Base-by-base conservation (phyloP, 2,329 filamentous ascomycete genomes). In the Calonectria pauciramosa region DNA sequence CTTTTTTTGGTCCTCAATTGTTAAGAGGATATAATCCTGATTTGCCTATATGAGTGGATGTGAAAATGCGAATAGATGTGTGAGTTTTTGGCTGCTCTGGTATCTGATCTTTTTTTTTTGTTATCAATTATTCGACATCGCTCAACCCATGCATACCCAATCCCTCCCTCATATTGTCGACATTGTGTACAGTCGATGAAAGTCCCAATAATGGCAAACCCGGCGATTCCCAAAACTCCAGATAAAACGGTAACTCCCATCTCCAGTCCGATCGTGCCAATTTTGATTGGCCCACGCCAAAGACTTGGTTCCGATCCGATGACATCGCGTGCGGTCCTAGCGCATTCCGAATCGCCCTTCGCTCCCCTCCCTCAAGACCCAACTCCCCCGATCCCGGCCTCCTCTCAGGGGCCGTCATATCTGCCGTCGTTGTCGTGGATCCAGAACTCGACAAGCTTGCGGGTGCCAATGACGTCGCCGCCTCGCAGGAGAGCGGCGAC, bases 381-480 rank as follows among this genome's bases (percentile, higher is more conserved):
- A 49, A 47, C 56, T 23, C 36, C 26, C 26, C 56, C 23, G n/a
- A 30, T 64, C 16, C 8, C 20, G 18, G 16, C 20, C 3, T 14
- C 11, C 20, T n/a, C 30, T 83, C 77, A 87, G 11, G 77, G 79
- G 5, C 86, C 86, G 34, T 84, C 80, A 65, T 86, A 86, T 34
- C 85, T 79, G 26, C 84, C 83, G 23, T 80, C 82, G 30, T 81
- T 81, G 49, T 86, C 84, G 13, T 79, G 79, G 72, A 91, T 93
- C 88, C 94, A 96, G 80, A 92, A 93, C 85, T 94, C 90, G 54
- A 96, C 94, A 82, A 97, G 86, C 75, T 90, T 89, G 80, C 93
- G 88, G 20, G 94, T 93, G 0, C 91, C 95, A 18, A 95, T 82
- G 28, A 85, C 84, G 85, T 96, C 95, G 6, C 94, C 94, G 38